These are phyloP conservation scores for Oryza australiensis DNA, from an alignment of 176 grass and related monocot genomes.

Conservation along the genomic window DNA sequence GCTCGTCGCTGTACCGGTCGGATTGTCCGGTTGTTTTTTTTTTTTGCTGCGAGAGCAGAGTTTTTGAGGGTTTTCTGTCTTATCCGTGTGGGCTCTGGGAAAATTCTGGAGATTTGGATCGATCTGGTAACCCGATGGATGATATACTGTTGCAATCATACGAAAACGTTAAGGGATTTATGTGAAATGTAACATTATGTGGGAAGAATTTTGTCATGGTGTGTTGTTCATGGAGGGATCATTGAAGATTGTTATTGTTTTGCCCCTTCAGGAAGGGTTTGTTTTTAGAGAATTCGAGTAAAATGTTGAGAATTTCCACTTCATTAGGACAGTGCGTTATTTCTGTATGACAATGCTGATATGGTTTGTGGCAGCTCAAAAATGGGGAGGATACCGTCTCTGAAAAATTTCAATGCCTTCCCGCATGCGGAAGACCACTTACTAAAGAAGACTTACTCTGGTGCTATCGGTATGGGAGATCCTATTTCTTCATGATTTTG, in stretches of 20 bases:
- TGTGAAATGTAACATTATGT: not conserved
- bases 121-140: not conserved
- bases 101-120: not conserved
- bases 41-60: not conserved
- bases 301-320: not conserved
- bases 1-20: not conserved
- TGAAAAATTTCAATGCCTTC: conserved; percentile 94
- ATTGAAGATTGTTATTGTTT: not conserved
- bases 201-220: not conserved
- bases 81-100: not conserved
- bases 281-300: not conserved
- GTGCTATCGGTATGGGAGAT: conserved; percentile 69
- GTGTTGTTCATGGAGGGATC: not conserved
- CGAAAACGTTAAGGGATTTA: not conserved
- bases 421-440: conserved; percentile 92
- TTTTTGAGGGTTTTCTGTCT: not conserved
- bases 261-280: not conserved
- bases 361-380: conserved; percentile 35
- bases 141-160: not conserved
- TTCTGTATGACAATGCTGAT: conserved; percentile 3
- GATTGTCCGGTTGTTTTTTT: not conserved
- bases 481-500: not conserved
- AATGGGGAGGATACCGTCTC: conserved; percentile 76
- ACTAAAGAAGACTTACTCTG: conserved; percentile 87
- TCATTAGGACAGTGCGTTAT: not conserved